Evolutionary conservation across 192 early-diverging fungal genomes (phyloP), one percentile per base, ranked within the genome.

Genomic region (Anaeromyces robustus): DNA sequence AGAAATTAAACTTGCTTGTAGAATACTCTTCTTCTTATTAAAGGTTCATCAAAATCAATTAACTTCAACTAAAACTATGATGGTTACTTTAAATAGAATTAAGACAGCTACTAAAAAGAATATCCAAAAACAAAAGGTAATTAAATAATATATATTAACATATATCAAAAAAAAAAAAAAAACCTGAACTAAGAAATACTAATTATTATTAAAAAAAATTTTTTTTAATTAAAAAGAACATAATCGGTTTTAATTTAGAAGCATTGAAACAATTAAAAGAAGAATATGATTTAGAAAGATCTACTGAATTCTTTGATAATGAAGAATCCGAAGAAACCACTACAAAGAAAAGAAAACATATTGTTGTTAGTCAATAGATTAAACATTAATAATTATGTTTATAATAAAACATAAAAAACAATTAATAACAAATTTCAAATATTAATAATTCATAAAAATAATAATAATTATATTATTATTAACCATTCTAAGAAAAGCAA

Each of bases 1-100:
- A 91, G 96, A 93, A 86, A 90, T 92, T 77, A 83, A 88, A 68
- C 85, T 96, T 13, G 89, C 92, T 3, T 95, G 94, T 86, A 92
- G 95, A 52, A 89, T 97, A 80, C 85, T 97, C 77, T 93, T 94
- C 85, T 92, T 92, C 85, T 85, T 97, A 81, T 90, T 97, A 81
- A 91, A 90, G 79, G 91, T 90, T 17, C 96, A 99, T 85, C 95
- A 97, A 85, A 89, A 92, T 87, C 95, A 99, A 86, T 92, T 99
- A 19, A 92, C 91, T 19, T 89, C 93, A 37, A 95, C 95, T 22
- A 52, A 52, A 52, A 52, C 43, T 22, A 52, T 52, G 43, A 52
- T 52, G 43, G 43, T 52, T 14, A 52, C 43, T 22, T 52, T 52
- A 22, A 52, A 52, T 52, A 52, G 43, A 52, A 52, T 52, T 52